Evolutionary conservation across 2,329 filamentous ascomycete species (phyloP).

Genomic region (Fusarium verrucosum): DNA sequence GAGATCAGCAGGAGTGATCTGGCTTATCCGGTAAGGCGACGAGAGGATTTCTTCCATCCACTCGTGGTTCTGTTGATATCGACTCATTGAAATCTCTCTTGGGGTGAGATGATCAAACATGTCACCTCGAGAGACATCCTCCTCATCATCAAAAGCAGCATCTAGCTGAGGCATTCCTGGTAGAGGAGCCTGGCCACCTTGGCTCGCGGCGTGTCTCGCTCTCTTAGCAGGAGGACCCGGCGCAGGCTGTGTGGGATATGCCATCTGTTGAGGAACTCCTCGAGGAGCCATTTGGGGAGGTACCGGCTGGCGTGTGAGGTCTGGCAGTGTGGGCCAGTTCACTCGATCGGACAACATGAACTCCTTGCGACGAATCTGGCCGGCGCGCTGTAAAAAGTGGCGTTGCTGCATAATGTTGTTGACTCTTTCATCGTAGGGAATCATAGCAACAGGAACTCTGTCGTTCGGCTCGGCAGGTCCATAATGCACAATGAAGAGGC

Average conservation of each 20-base stretch:
- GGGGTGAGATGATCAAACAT: constrained; percentile 90
- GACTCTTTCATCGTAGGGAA: constrained; percentile 70
- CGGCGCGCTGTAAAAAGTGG: constrained; percentile 74
- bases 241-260: constrained; percentile 65
- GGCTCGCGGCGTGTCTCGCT: constrained; percentile 57
- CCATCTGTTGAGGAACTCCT: constrained; percentile 67
- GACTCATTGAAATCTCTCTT: constrained; percentile 83
- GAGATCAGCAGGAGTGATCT: constrained; percentile 87
- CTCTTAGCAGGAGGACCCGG: constrained; percentile 66
- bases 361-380: constrained; percentile 86
- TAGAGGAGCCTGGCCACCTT: constrained; percentile 51
- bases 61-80: constrained; percentile 95
- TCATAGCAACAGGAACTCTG: constrained; percentile 73
- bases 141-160: constrained; percentile 79
- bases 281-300: constrained; percentile 57
- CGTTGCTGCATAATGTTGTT: constrained; percentile 69
- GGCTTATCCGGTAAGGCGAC: constrained; percentile 84
- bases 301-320: constrained; percentile 61
- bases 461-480: constrained; percentile 78
- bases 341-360: constrained; percentile 92
- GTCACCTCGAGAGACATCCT: constrained; percentile 87
- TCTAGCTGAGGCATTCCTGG: constrained; percentile 54
- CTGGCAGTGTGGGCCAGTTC: constrained; percentile 87
- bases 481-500: constrained; percentile 93
- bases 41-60: constrained; percentile 99